These are phyloP conservation scores for Trichoderma sp. DNA, from an alignment of 2,329 filamentous ascomycete species.

Conservation along the genomic window DNA sequence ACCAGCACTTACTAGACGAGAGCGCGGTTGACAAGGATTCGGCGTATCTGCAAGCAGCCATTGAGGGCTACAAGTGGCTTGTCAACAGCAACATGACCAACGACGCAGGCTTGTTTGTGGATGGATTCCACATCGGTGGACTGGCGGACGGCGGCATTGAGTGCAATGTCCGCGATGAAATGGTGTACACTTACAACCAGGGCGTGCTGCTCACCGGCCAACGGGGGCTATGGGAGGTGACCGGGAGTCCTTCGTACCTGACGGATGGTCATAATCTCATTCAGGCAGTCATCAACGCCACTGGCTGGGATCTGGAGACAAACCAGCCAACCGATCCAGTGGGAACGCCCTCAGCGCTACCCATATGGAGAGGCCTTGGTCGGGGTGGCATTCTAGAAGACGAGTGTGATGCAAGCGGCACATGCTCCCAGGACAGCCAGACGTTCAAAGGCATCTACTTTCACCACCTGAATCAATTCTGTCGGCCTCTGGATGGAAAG, in stretches of 20 bases:
- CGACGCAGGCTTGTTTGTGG: conserved; percentile 70
- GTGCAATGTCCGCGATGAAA: conserved; percentile 81
- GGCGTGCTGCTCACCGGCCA: conserved; percentile 84
- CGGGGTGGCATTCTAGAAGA: conserved; percentile 82
- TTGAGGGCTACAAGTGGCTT: conserved; percentile 82
- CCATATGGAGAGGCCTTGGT: conserved; percentile 74
- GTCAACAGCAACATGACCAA: conserved; percentile 80
- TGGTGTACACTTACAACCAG: conserved; percentile 96
- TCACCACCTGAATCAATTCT: conserved; percentile 82
- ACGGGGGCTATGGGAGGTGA: conserved; percentile 77
- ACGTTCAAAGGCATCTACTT: conserved; percentile 97
- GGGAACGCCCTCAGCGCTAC: conserved; percentile 43
- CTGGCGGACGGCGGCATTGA: conserved; percentile 64
- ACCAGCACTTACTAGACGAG: conserved; percentile 65
- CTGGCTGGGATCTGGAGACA: conserved; percentile 66
- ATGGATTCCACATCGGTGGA: conserved; percentile 82
- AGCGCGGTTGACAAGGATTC: conserved; percentile 51
- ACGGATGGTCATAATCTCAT: conserved; percentile 79
- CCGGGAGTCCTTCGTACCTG: conserved; percentile 70
- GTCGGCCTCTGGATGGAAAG: conserved; percentile 56
- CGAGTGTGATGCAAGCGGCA: conserved; percentile 71
- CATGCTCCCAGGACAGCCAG: conserved; percentile 80
- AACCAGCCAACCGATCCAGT: conserved; percentile 49
- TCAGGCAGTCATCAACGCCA: conserved; percentile 72
- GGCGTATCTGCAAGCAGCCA: conserved; percentile 70